These are phyloP conservation scores for Scheffersomyces illinoinensis DNA, from an alignment of 1,139 yeast genomes.

Conservation along the genomic window DNA sequence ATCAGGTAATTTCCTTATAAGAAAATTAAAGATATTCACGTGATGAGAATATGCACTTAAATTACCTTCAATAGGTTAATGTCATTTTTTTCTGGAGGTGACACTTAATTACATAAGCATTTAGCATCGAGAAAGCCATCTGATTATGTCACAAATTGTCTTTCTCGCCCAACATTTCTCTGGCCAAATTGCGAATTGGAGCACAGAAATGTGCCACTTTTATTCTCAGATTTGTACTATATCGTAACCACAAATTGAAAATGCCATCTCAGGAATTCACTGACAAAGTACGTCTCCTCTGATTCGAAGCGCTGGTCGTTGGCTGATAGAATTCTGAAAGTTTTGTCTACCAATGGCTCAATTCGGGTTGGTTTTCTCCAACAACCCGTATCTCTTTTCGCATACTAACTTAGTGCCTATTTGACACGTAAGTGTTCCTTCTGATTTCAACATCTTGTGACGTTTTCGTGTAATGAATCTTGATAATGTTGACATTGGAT, in stretches of 20 bases:
- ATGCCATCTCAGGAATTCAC: conserved; percentile 59
- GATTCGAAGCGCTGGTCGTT: neutral
- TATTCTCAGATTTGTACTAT: neutral
- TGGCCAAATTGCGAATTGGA: neutral
- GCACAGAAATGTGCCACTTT: neutral
- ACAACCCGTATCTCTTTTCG: neutral
- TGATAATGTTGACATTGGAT: neutral
- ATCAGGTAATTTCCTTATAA: neutral
- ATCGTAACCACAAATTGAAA: conserved; percentile 3
- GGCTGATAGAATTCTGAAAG: neutral
- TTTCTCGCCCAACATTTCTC: neutral
- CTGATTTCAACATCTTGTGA: neutral
- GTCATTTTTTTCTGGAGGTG: neutral
- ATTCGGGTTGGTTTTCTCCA: neutral
- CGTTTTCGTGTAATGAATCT: neutral
- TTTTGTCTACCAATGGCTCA: neutral
- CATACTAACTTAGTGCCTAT: neutral
- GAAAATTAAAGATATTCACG: neutral
- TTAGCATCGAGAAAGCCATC: too few relatives aligned
- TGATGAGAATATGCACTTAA: neutral
- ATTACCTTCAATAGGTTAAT: too few relatives aligned
- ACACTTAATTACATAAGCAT: neutral
- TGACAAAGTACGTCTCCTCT: conserved; percentile 44
- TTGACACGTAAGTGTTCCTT: neutral
- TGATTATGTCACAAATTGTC: neutral